A percentile compares a stretch with the other conserved stretches of the same genome.
Conservation (phyloP, 1,284 basidiomycete species). For the Hypsizygus ulmarius region DNA sequence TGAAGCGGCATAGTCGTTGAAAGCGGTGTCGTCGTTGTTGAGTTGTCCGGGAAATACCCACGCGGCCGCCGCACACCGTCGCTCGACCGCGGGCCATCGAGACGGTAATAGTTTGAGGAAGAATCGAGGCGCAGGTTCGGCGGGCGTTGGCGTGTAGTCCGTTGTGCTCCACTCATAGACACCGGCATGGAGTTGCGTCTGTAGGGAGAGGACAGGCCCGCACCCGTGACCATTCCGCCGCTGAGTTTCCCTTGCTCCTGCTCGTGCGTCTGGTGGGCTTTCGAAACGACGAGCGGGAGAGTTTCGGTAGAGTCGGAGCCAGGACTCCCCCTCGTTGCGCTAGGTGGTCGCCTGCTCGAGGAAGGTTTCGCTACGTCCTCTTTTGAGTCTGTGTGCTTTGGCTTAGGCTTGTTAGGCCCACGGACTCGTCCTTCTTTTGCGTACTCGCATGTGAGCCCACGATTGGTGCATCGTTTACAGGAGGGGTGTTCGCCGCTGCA, state of each 20-base stretch:
- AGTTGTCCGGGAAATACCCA: not conserved
- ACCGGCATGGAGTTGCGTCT: constrained; percentile 14
- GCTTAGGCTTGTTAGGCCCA: constrained; percentile 56
- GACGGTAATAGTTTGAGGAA: constrained; percentile 19
- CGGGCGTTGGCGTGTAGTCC: constrained; percentile 24
- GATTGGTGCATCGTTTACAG: constrained; percentile 51
- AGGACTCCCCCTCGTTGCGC: not conserved
- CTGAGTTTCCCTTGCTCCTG: too few relatives aligned
- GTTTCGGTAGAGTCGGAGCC: not conserved
- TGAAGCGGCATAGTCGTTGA: not conserved
- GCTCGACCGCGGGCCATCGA: constrained; percentile 2
- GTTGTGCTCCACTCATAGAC: constrained; percentile 22
- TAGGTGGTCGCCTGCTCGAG: constrained; percentile 12
- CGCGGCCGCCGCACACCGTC: not conserved
- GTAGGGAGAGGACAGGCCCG: not conserved
- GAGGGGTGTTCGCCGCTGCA: constrained; percentile 59
- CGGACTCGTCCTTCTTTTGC: constrained; percentile 60
- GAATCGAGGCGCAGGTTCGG: constrained; percentile 27
- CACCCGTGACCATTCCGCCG: too few relatives aligned
- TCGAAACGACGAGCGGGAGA: constrained; percentile 9
- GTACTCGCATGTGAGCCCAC: constrained; percentile 53
- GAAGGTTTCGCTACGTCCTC: constrained; percentile 5
- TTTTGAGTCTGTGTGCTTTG: constrained; percentile 18
- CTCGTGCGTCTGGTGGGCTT: too few relatives aligned
- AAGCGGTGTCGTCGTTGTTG: not conserved